Evolutionary conservation across 768 basidiomycete genomes (phyloP), one percentile per base, ranked within the genome.

Genomic region (Tricholoma sp.): DNA sequence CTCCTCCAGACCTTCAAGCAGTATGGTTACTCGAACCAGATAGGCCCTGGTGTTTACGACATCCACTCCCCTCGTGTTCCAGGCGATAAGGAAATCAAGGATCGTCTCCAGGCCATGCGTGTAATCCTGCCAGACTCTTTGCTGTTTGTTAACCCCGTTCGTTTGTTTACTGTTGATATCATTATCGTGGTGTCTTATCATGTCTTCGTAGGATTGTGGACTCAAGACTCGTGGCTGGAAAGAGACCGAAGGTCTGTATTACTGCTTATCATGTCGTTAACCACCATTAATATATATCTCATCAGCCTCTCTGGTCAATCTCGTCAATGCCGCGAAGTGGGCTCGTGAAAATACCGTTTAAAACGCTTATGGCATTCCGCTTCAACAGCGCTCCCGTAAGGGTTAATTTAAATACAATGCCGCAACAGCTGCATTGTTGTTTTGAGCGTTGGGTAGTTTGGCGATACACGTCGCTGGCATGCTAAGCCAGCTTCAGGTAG

Each of bases 31-130:
- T 89, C 91, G 57, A 96, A 94, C 81, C 87, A 92, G 78, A 98
- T 98, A 70, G 94, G 96, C 57, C 96, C 96, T 18, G 96, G 94
- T 83, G 93, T 97, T 69, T 97, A 97, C 71, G 95, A 98, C 73
- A 97, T 99, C 77, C 97, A 98, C 82, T 98, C 95, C 65, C 97
- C 97, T 61, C 94, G 97, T 84, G 91, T 99, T 61, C 97, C 97
- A 46, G 78, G 85, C 59, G 84, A 86, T 66, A 83, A 94, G 72
- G 97, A 99, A 79, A 94, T 98, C 78, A 89, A 86, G 79, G 88
- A 95, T 66, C 91, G 95, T 67, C 80, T 98, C 70, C 83, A 83
- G 73, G 73, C 84, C 63, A 94, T 96, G 83, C 84, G 92, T 65
- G 77, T 77, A 54, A 88, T 89, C 68, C 84, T 98, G 62, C 87